Conservation (phyloP, 305 asterid genomes). For the Fraxinus latifolia region DNA sequence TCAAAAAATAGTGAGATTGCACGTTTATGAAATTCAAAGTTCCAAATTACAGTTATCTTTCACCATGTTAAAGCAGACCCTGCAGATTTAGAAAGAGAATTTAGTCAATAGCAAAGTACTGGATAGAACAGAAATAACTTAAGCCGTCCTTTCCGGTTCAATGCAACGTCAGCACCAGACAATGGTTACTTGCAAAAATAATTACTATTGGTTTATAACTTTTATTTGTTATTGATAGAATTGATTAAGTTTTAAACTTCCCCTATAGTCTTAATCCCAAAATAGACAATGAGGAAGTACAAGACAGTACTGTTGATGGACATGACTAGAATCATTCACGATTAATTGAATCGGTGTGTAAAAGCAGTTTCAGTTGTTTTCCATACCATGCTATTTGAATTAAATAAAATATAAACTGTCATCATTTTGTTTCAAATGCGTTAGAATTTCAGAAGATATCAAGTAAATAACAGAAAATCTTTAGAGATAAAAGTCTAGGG, state of each 20-base stretch:
- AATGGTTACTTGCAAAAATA: not conserved
- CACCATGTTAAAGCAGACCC: slow-evolving; percentile 20
- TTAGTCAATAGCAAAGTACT: slow-evolving; percentile 1
- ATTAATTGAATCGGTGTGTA: not conserved
- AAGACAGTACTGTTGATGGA: not conserved
- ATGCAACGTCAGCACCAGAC: not conserved
- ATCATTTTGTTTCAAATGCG: not conserved
- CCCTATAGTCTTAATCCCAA: not conserved
- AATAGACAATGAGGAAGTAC: slow-evolving; percentile 2
- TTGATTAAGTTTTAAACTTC: not conserved
- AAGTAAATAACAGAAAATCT: not conserved
- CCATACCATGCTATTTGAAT: not conserved
- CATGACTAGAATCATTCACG: not conserved
- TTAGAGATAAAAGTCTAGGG: not conserved
- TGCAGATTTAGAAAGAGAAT: slow-evolving; percentile 11
- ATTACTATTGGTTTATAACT: not conserved
- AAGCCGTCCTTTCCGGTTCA: not conserved
- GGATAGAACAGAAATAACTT: not conserved
- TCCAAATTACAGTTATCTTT: not conserved
- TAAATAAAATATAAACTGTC: not conserved
- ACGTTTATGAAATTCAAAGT: slow-evolving; percentile 9
- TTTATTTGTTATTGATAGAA: not conserved
- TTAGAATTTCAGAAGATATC: not conserved
- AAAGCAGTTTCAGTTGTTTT: not conserved
- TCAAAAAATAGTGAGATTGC: not conserved